Percentiles rank a stretch among this genome's conserved stretches.
These are phyloP conservation scores for Collybia mongolica DNA, from an alignment of 768 basidiomycete genomes.

Conservation along the genomic window DNA sequence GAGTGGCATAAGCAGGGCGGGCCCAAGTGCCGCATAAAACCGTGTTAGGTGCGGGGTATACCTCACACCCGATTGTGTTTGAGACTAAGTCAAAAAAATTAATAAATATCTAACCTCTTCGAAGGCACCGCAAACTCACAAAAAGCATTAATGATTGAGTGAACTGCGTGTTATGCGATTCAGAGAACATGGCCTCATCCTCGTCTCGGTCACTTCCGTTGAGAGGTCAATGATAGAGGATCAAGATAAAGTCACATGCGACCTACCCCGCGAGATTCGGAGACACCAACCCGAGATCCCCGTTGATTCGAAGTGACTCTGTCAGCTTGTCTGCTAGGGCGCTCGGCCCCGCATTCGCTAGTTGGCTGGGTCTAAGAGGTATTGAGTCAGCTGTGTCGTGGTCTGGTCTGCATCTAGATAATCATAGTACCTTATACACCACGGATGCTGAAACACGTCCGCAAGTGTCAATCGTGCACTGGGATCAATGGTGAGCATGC, in stretches of 20 bases:
- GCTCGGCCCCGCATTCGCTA: constrained; percentile 47
- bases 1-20: constrained; percentile 48
- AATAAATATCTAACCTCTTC: neutral
- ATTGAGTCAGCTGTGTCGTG: neutral
- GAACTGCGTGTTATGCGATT: constrained; percentile 64
- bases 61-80: constrained; percentile 73
- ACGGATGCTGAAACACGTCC: constrained; percentile 53
- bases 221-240: neutral
- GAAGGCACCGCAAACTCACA: constrained; percentile 43
- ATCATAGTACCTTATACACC: constrained; percentile 61
- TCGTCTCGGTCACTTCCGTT: constrained; percentile 34
- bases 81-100: constrained; percentile 48
- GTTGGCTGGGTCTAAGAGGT: constrained; percentile 61
- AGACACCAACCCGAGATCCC: constrained; percentile 73
- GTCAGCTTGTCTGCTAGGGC: constrained; percentile 73
- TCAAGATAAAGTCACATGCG: constrained; percentile 4
- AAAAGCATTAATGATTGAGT: constrained; percentile 80
- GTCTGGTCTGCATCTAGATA: neutral
- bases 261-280: constrained; percentile 39
- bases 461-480: constrained; percentile 61
- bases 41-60: constrained; percentile 79
- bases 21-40: constrained; percentile 68
- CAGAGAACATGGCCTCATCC: constrained; percentile 60
- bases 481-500: constrained; percentile 74
- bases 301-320: constrained; percentile 60